A percentile compares a stretch with the other conserved stretches of the same genome.
These are phyloP conservation scores for Prasinococcaceae sp. DNA, from an alignment of 139 green algal genomes.

Conservation along the genomic window DNA sequence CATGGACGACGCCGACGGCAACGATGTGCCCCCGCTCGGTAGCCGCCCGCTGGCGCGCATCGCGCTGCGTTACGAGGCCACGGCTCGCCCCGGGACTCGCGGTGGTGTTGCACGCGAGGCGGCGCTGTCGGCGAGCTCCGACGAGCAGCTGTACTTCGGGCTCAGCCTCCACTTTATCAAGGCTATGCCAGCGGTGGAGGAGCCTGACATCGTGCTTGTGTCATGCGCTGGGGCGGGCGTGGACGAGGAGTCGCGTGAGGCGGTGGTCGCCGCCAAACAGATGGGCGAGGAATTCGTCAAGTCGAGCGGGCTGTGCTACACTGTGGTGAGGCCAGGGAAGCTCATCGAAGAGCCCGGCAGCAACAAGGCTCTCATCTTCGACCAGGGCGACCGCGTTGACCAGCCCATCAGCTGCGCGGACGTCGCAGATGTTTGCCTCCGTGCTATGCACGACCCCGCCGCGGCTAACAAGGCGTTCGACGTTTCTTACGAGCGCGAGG, in stretches of 20 bases:
- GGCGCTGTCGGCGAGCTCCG: slow-evolving; percentile 21
- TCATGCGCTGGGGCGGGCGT: slow-evolving; percentile 48
- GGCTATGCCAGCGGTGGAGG: slow-evolving; percentile 40
- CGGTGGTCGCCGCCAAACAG: slow-evolving; percentile 25
- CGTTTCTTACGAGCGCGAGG: slow-evolving; percentile 72
- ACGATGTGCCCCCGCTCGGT: slow-evolving; percentile 12
- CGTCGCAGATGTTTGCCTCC: slow-evolving; percentile 91
- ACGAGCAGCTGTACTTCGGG: too few relatives aligned
- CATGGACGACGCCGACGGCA: neutral
- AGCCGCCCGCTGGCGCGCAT: slow-evolving; percentile 26
- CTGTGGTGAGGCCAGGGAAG: slow-evolving; percentile 63
- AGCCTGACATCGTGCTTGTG: slow-evolving; percentile 87
- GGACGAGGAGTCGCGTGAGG: slow-evolving; percentile 17
- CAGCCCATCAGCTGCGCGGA: slow-evolving; percentile 79
- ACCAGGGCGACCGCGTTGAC: slow-evolving; percentile 60
- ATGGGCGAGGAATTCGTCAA: slow-evolving; percentile 65
- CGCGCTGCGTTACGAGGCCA: slow-evolving; percentile 38
- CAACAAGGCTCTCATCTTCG: slow-evolving; percentile 92
- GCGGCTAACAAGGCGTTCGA: slow-evolving; percentile 97
- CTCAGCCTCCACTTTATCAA: slow-evolving; percentile 78
- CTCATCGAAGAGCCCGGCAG: slow-evolving; percentile 76
- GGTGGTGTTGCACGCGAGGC: slow-evolving; percentile 1
- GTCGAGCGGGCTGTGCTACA: slow-evolving; percentile 80
- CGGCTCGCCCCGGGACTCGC: neutral
- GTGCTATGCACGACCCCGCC: slow-evolving; percentile 31